A percentile compares a stretch with the other conserved stretches of the same genome.
Conservation (phyloP, 2,329 filamentous ascomycete species). For the Fusarium nelsonii region DNA sequence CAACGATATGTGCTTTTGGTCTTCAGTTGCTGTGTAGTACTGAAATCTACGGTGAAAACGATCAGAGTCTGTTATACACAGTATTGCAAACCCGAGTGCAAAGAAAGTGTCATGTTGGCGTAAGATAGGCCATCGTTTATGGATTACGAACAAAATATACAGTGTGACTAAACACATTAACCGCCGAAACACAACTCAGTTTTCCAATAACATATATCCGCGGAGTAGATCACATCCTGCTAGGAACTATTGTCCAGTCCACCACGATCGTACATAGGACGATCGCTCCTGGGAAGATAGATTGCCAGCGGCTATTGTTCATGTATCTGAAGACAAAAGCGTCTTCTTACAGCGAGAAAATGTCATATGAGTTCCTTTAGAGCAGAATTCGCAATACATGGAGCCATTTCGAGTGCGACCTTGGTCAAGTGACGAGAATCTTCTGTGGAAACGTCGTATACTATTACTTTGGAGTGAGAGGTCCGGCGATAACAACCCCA, state of each 20-base stretch:
- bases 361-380: not conserved
- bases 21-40: not conserved
- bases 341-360: not conserved
- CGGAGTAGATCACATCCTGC: not conserved
- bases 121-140: not conserved
- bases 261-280: not conserved
- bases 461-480: not conserved
- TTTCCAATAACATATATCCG: not conserved
- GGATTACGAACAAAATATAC: not conserved
- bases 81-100: not conserved
- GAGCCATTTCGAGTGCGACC: conserved; percentile 3
- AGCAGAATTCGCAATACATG: not conserved
- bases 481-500: conserved; percentile 7
- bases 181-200: conserved; percentile 9
- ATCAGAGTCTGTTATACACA: fast-evolving
- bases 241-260: not conserved
- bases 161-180: not conserved
- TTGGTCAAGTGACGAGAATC: conserved; percentile 29
- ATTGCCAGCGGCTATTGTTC: not conserved
- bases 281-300: not conserved
- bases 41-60: not conserved
- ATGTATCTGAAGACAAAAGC: conserved; percentile 17
- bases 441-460: conserved; percentile 19
- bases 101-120: not conserved
- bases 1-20: not conserved